A percentile compares a stretch with the other conserved stretches of the same genome.
Conservation (phyloP, 2,329 filamentous ascomycete genomes). For the Beauveria varroae region DNA sequence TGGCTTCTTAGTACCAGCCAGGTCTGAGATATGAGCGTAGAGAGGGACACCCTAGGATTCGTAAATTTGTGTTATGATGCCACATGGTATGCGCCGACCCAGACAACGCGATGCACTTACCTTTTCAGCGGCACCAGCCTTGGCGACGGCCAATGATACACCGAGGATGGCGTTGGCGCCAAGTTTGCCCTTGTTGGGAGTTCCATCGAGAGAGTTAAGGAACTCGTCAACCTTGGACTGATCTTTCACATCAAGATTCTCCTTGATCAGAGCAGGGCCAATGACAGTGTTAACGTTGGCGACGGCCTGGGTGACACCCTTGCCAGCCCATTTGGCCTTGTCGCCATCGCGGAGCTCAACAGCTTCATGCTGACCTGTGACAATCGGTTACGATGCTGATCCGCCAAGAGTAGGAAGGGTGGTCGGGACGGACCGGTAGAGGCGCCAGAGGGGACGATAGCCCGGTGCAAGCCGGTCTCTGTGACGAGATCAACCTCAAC, state of each 20-base stretch:
- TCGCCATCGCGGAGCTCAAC: slow-evolving; percentile 87
- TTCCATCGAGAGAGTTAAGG: slow-evolving; percentile 78
- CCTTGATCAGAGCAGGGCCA: slow-evolving; percentile 73
- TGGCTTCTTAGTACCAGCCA: slow-evolving; percentile 84
- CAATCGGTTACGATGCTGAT: slow-evolving; percentile 22
- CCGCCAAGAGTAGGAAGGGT: slow-evolving; percentile 15
- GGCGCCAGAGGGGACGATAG: slow-evolving; percentile 93
- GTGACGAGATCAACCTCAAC: slow-evolving; percentile 97
- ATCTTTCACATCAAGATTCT: slow-evolving; percentile 78
- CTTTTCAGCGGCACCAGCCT: slow-evolving; percentile 86
- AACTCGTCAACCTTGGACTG: slow-evolving; percentile 78
- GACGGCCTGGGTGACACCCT: slow-evolving; percentile 81
- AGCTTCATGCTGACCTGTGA: slow-evolving; percentile 76
- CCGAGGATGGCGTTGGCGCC: slow-evolving; percentile 86
- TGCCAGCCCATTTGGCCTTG: slow-evolving; percentile 78
- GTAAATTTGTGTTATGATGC: slow-evolving; percentile 11
- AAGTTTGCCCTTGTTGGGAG: slow-evolving; percentile 78
- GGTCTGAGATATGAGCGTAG: slow-evolving; percentile 81
- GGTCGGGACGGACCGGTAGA: slow-evolving; percentile 66
- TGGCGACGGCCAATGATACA: slow-evolving; percentile 76
- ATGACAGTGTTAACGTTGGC: slow-evolving; percentile 79
- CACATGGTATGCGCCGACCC: not conserved
- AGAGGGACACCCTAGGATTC: slow-evolving; percentile 60
- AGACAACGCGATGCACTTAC: slow-evolving; percentile 26
- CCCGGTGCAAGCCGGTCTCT: slow-evolving; percentile 91